Evolutionary conservation across 345 rosid species (phyloP), one percentile per base, ranked within the genome.

Genomic region (Gossypium longicalyx): DNA sequence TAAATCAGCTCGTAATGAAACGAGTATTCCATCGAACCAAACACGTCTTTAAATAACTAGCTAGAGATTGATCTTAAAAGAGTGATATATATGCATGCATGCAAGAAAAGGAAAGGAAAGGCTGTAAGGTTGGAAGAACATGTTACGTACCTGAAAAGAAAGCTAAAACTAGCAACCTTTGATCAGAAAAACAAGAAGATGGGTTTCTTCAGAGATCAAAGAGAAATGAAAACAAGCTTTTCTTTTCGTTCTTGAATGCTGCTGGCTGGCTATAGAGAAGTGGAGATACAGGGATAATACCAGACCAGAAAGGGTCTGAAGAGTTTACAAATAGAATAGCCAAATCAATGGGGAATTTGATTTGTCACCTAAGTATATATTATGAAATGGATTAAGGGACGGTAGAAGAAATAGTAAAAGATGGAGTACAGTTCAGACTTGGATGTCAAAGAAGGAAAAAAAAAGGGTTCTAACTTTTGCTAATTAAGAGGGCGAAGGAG

Each of bases 361-460:
- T 34, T 63, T 20, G 19, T 20, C 4, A 19, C 10, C 10, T 64
- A n/a, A 41, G 49, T 23, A 67, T 20, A 48, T 22, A 47, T 7
- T 5, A 11, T 0, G 20, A 16, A 47, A 47, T 2, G 41, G 59
- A 19, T 56, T 0, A 56, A n/a, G 59, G 59, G 10, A 22, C 47
- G n/a, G 74, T 38, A 11, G 7, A 41, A 27, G 65, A 81, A 67
- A 2, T 17, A 67, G 77, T 67, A 72, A 80, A 71, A 67, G 1
- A 16, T 67, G 80, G 73, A 20, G 22, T 66, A 71, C 81, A 81
- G 74, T 65, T 81, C 74, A 77, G 56, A 19, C 27, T 19, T 60
- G 15, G 49, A 66, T 74, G 79, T 66, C 74, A 74, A 61, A 38
- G 20, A 52, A 48, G 3, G 11, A 3, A 1, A 62, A 34, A 34